Percentiles rank a stretch among this genome's conserved stretches.
phyloP scores from a whole-genome alignment of 768 basidiomycete genomes.

The Lentinula sp. region DNA sequence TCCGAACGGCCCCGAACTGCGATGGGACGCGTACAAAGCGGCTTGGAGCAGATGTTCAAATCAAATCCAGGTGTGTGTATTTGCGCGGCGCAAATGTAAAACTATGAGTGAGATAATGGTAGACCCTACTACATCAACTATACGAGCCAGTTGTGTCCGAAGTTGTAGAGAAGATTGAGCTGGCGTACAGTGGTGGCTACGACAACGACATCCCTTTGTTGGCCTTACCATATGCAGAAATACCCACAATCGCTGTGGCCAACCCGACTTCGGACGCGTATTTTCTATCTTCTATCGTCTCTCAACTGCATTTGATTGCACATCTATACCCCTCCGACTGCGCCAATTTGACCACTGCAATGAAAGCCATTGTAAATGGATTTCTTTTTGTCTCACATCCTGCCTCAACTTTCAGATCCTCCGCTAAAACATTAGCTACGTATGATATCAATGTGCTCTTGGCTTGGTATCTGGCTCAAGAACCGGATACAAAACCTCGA shows the following conservation, averaged over 20 bases:
- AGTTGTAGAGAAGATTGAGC: slow-evolving; percentile 35
- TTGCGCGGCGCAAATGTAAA: neutral
- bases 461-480: slow-evolving; percentile 47
- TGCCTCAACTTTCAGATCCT: neutral
- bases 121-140: slow-evolving; percentile 43
- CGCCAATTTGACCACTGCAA: slow-evolving; percentile 39
- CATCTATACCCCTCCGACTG: slow-evolving; percentile 60
- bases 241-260: slow-evolving; percentile 53
- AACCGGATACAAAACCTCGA: slow-evolving; percentile 8
- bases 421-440: slow-evolving; percentile 45
- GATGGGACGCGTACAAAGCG: slow-evolving; percentile 45
- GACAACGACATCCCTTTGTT: slow-evolving; percentile 25
- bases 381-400: slow-evolving; percentile 36
- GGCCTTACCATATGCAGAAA: slow-evolving; percentile 52
- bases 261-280: slow-evolving; percentile 32
- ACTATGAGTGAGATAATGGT: neutral
- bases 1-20: slow-evolving; percentile 15
- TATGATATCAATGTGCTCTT: slow-evolving; percentile 58
- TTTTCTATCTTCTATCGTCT: slow-evolving; percentile 39
- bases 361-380: slow-evolving; percentile 49
- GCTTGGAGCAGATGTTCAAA: slow-evolving; percentile 58
- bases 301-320: slow-evolving; percentile 27
- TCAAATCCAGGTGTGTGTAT: slow-evolving; percentile 41
- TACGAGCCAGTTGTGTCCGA: slow-evolving; percentile 42
- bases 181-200: slow-evolving; percentile 31